Base-by-base conservation (phyloP, 2,329 filamentous ascomycete species). In the Sclerotinia minor region DNA sequence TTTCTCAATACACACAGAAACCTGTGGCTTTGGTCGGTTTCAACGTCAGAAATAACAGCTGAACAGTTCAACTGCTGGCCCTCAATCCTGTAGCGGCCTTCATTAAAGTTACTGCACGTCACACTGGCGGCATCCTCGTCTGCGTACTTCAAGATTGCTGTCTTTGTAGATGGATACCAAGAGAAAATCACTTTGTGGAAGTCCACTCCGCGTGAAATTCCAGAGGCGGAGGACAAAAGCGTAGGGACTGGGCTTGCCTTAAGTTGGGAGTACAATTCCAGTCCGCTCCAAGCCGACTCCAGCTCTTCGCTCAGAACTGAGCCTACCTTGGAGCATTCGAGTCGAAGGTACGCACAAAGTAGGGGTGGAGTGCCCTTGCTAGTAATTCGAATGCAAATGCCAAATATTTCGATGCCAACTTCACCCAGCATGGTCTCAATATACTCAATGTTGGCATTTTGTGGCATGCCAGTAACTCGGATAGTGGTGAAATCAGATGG, bases 401-500 rank as follows among this genome's bases (percentile, higher is more conserved):
- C 41, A 29, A 53, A 50, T 24, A 69, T 6, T 5, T 71, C 53
- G 35, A 72, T 70, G 35, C 67, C 69, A 41, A 74, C 65, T 26
- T 26, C 65, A 67, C 53, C 58, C 66, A 73, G 61, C 17, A 72
- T 67, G 1, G 64, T 54, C 53, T 68, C 66, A 1, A 71, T 52
- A 41, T 61, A 52, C 71, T 55, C 61, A 49, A 67, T 57, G 15
- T 68, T 69, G 50, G 64, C 71, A 65, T 60, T 68, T 58, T 65
- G 52, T 19, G 66, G 35, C 57, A 75, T 55, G 24, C 71, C 72
- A 8, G 53, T 70, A 29, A 76, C 72, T 21, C 67, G 70, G 29
- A 69, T 69, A 50, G 69, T 57, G 54, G 73, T 75, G 50, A 75
- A 75, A 55, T 75, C 74, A 41, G 70, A 52, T 5, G 73, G 71